Evolutionary conservation across 1,284 basidiomycete species (phyloP).

Genomic region (Coriolopsis trogii): DNA sequence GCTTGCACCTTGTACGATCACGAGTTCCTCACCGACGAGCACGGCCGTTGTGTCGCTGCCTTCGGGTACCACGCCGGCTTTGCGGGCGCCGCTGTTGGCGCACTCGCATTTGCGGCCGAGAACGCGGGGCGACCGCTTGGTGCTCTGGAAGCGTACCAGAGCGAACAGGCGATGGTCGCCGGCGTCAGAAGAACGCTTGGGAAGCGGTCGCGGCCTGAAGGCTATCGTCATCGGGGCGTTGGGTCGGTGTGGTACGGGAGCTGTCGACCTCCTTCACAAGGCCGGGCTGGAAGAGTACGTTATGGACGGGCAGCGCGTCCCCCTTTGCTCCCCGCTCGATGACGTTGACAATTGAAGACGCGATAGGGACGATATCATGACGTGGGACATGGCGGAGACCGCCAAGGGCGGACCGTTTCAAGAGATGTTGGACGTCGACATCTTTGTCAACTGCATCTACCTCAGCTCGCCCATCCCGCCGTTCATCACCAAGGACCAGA

Average conservation of each 20-base stretch:
- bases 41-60: slow-evolving; percentile 90
- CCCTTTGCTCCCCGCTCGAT: not conserved
- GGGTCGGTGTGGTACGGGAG: slow-evolving; percentile 94
- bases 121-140: slow-evolving; percentile 66
- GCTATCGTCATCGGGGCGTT: slow-evolving; percentile 96
- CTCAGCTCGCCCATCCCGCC: slow-evolving; percentile 88
- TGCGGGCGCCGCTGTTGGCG: slow-evolving; percentile 94
- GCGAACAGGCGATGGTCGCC: slow-evolving; percentile 81
- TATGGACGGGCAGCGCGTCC: no score
- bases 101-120: slow-evolving; percentile 82
- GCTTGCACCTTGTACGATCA: slow-evolving; percentile 97
- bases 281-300: slow-evolving; percentile 88
- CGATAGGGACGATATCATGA: slow-evolving; percentile 90
- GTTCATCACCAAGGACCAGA: slow-evolving; percentile 82
- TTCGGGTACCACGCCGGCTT: slow-evolving; percentile 99
- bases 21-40: slow-evolving; percentile 91
- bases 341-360: slow-evolving; percentile 2
- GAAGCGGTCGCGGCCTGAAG: slow-evolving; percentile 76
- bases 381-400: slow-evolving; percentile 98
- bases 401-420: slow-evolving; percentile 96
- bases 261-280: slow-evolving; percentile 93
- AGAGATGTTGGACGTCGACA: slow-evolving; percentile 96
- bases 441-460: slow-evolving; percentile 99
- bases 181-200: slow-evolving; percentile 73
- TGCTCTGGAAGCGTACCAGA: slow-evolving; percentile 75